Percentiles rank a stretch among this genome's conserved stretches.
Conservation (phyloP, 352 stramenopile species). For the Albugo candida region DNA sequence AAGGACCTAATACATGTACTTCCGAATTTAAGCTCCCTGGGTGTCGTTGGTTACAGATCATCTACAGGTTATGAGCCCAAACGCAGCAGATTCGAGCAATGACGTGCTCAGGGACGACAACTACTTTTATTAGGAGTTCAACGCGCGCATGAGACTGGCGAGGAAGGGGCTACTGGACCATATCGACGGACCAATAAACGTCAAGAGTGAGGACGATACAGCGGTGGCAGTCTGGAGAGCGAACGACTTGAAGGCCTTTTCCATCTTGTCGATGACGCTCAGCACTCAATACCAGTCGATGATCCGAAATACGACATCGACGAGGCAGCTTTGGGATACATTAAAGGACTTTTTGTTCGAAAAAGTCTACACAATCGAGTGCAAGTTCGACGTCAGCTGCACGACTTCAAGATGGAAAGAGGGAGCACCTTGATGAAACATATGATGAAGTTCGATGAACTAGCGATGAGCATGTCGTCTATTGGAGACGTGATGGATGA, state of each 20-base stretch:
- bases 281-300: conserved; percentile 1
- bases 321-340: background rate
- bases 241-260: conserved; percentile 1
- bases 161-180: background rate
- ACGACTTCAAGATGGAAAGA: conserved; percentile 1
- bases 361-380: conserved; percentile 3
- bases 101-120: conserved; percentile 1
- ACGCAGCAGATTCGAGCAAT: background rate
- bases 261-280: conserved; percentile 1
- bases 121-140: conserved; percentile 5
- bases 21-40: too few species aligned
- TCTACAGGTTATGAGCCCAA: conserved; percentile 7
- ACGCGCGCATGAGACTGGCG: conserved; percentile 1
- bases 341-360: conserved; percentile 1
- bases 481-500: background rate
- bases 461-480: background rate
- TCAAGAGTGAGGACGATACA: conserved; percentile 1
- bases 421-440: background rate
- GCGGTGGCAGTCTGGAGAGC: background rate
- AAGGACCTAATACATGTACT: too few species aligned
- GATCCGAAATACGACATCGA: conserved; percentile 1
- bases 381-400: background rate
- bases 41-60: too few species aligned
- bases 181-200: background rate
- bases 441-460: conserved; percentile 2